Evolutionary conservation across 495 filamentous ascomycete genomes (phyloP), one percentile per base, ranked within the genome.

Genomic region (Hapsidospora chrysogenum): DNA sequence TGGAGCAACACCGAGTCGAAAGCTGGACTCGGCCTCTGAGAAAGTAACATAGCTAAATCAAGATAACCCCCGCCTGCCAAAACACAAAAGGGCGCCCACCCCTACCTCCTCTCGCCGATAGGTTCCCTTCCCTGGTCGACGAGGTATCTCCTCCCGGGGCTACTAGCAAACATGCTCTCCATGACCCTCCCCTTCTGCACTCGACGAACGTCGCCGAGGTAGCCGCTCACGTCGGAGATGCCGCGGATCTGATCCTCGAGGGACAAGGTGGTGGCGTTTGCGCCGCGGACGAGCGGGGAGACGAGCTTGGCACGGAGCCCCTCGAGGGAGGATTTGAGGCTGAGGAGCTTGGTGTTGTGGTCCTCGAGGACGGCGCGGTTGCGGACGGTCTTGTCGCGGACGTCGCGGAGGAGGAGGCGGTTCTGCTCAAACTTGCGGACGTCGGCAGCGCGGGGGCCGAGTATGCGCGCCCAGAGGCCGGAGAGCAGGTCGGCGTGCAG

Each of bases 371-470:
- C 68, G 25, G 72, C 72, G 46, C 92, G 92, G 54, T 92, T 92
- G n/a, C 69, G 64, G 9, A 87, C 74, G 9, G 85, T 93, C 45
- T 76, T 79, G 18, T 75, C 69, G 36, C 83, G 74, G 30, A 94
- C 78, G 41, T 75, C 79, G 17, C 64, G 65, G 18, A 94, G 74
- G 2, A 80, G 61, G 23, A 69, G 60, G 35, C 76, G 75, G 58
- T 94, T 94, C 53, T 79, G 78, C 49, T 93, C 83, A 55, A 80
- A 94, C 53, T 93, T 93, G 53, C 70, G 72, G 1, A 93, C 65
- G 25, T 75, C 68, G 34, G 56, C 54, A 2, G 75, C 70, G 37
- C 81, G 76, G 18, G 79, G 60, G 0, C 83, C 83, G 0, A 93
- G 68, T 4, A 92, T 70, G 17, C 77, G 74, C 1, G 78, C 82